Conservation (phyloP, 495 filamentous ascomycete species). For the Chaetomium tenue region DNA sequence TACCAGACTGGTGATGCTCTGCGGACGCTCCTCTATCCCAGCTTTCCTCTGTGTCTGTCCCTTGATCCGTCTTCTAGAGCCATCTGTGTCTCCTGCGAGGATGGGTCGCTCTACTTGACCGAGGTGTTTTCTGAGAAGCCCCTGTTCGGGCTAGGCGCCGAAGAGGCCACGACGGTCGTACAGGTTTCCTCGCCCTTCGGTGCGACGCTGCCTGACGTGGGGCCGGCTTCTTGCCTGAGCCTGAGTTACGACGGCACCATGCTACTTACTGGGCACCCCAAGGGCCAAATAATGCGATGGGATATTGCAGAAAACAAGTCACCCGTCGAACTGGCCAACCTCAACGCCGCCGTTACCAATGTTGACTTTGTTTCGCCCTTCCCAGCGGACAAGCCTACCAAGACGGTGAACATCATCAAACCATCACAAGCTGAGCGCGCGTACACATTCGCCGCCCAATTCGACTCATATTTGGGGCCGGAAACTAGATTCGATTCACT, state of each 20-base stretch:
- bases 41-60: constrained; percentile 65
- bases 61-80: constrained; percentile 83
- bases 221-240: constrained; percentile 59
- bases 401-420: constrained; percentile 64
- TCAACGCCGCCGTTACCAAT: constrained; percentile 78
- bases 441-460: constrained; percentile 67
- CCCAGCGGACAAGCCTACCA: constrained; percentile 45
- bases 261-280: constrained; percentile 76
- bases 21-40: constrained; percentile 74
- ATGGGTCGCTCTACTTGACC: constrained; percentile 77
- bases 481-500: constrained; percentile 43
- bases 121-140: constrained; percentile 64
- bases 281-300: constrained; percentile 77
- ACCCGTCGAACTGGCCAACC: constrained; percentile 62
- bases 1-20: constrained; percentile 71
- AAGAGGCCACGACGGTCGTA: constrained; percentile 48
- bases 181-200: constrained; percentile 63
- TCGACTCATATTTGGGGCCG: constrained; percentile 44
- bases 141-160: constrained; percentile 57
- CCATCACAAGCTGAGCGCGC: constrained; percentile 64
- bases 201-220: constrained; percentile 58
- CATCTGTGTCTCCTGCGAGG: constrained; percentile 77
- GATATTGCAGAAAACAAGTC: constrained; percentile 58
- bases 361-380: constrained; percentile 67
- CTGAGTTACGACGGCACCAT: constrained; percentile 80